Conservation (phyloP, 768 basidiomycete genomes). For the Leccinellum luteum region DNA sequence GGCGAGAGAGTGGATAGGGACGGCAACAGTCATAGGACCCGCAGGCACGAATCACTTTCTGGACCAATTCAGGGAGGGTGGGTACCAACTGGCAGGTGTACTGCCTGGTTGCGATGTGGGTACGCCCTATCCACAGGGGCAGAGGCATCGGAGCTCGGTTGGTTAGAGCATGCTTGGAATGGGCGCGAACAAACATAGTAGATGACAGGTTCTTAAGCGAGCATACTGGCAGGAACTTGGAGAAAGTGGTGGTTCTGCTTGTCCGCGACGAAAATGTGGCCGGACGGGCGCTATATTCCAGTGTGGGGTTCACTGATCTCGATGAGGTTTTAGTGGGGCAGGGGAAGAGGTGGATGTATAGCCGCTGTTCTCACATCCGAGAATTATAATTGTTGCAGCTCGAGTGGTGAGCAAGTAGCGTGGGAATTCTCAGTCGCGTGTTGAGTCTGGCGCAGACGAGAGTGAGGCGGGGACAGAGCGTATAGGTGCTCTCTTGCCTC, state of each 20-base stretch:
- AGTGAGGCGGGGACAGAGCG: too few relatives aligned
- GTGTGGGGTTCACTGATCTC: conserved; percentile 18
- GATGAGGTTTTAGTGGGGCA: conserved; percentile 3
- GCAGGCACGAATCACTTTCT: conserved; percentile 6
- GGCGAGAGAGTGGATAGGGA: conserved; percentile 22
- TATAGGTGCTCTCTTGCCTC: too few relatives aligned
- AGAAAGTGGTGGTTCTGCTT: conserved; percentile 20
- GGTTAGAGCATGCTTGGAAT: conserved; percentile 21
- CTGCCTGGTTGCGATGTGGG: conserved; percentile 26
- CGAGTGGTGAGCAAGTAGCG: too few relatives aligned
- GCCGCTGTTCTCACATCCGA: too few relatives aligned
- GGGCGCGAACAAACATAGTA: conserved; percentile 19
- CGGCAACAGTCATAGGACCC: conserved; percentile 12
- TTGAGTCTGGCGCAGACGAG: too few relatives aligned
- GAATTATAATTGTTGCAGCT: too few relatives aligned
- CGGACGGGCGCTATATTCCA: conserved; percentile 20
- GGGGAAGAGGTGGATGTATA: conserved; percentile 31
- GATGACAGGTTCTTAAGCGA: conserved; percentile 8
- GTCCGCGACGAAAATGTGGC: conserved; percentile 14
- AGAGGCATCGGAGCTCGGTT: conserved; percentile 19
- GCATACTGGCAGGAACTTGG: neutral
- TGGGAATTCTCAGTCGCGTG: too few relatives aligned
- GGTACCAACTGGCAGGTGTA: conserved; percentile 20
- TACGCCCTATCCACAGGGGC: conserved; percentile 27
- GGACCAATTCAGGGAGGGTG: conserved; percentile 11